phyloP scores from a whole-genome alignment of 495 filamentous ascomycete genomes.

The Neurospora sp. region DNA sequence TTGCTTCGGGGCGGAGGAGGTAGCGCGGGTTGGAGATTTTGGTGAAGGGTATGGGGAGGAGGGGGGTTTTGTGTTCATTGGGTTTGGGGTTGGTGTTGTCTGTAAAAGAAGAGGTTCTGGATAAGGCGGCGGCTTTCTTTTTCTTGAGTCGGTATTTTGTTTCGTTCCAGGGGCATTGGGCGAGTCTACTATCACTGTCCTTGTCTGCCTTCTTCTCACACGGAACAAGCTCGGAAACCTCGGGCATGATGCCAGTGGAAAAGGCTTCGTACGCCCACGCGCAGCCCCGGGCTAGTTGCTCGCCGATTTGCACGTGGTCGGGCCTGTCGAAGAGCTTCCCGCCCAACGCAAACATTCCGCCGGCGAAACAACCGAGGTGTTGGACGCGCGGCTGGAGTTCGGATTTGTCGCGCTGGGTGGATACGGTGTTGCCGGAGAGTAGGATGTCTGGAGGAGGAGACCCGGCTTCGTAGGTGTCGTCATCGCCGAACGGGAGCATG shows the following conservation, averaged over 20 bases:
- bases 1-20: slow-evolving; percentile 51
- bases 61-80: slow-evolving; percentile 20
- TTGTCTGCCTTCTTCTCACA: slow-evolving; percentile 19
- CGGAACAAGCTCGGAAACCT: slow-evolving; percentile 47
- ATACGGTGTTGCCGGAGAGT: slow-evolving; percentile 41
- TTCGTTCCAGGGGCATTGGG: slow-evolving; percentile 19
- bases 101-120: not conserved
- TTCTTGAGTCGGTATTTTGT: slow-evolving; percentile 5
- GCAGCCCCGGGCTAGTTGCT: slow-evolving; percentile 79
- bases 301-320: slow-evolving; percentile 64
- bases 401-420: slow-evolving; percentile 9
- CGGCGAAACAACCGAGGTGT: slow-evolving; percentile 64
- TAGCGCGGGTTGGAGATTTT: slow-evolving; percentile 26
- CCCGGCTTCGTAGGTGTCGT: no score
- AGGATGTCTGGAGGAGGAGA: slow-evolving; percentile 56
- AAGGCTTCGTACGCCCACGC: slow-evolving; percentile 84
- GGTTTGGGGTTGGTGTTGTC: not conserved
- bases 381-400: slow-evolving; percentile 31
- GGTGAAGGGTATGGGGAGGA: slow-evolving; percentile 49
- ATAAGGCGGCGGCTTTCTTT: not conserved
- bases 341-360: slow-evolving; percentile 86
- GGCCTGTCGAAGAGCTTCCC: slow-evolving; percentile 61
- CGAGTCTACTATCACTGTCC: slow-evolving; percentile 31
- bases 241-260: slow-evolving; percentile 80
- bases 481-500: slow-evolving; percentile 39